Percentiles rank a stretch among this genome's conserved stretches.
These are phyloP conservation scores for Kockiozyma suomiensis DNA, from an alignment of 805 yeast genomes.

Conservation along the genomic window DNA sequence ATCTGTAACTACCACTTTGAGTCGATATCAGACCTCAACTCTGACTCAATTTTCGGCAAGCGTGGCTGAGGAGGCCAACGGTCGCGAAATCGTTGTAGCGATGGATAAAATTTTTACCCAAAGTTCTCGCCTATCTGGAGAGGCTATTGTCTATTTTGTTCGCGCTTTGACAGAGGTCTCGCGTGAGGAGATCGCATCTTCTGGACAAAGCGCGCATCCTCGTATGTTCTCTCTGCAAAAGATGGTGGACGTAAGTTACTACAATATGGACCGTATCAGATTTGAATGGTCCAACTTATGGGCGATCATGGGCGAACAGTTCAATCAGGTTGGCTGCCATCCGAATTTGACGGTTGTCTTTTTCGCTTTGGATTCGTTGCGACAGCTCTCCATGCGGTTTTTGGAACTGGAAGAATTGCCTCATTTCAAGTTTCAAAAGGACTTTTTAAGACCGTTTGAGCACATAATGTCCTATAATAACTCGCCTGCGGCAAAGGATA, in stretches of 20 bases:
- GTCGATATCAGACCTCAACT: slow-evolving; percentile 11
- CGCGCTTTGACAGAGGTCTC: slow-evolving; percentile 85
- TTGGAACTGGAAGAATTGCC: slow-evolving; percentile 91
- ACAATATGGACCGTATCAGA: slow-evolving; percentile 94
- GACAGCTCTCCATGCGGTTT: slow-evolving; percentile 91
- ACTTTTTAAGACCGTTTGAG: slow-evolving; percentile 88
- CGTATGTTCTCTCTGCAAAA: slow-evolving; percentile 91
- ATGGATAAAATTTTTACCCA: slow-evolving; percentile 87
- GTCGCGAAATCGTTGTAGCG: slow-evolving; percentile 46
- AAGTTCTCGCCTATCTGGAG: slow-evolving; percentile 76
- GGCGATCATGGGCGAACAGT: slow-evolving; percentile 89
- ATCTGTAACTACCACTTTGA: slow-evolving; percentile 2
- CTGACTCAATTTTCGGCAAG: slow-evolving; percentile 35
- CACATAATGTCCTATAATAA: slow-evolving; percentile 70
- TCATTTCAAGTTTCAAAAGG: slow-evolving; percentile 93
- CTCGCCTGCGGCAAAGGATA: slow-evolving; percentile 72
- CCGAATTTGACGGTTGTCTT: slow-evolving; percentile 73
- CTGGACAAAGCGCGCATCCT: slow-evolving; percentile 79
- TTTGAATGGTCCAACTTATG: slow-evolving; percentile 96
- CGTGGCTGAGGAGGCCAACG: slow-evolving; percentile 42
- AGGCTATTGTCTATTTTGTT: slow-evolving; percentile 84
- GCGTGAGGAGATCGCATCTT: slow-evolving; percentile 85
- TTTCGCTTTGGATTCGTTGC: slow-evolving; percentile 90
- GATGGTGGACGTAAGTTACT: slow-evolving; percentile 95
- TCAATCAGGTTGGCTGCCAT: slow-evolving; percentile 82